Evolutionary conservation across 352 stramenopile species (phyloP), one percentile per base, ranked within the genome.

Genomic region (Phytopythium ostracodes): DNA sequence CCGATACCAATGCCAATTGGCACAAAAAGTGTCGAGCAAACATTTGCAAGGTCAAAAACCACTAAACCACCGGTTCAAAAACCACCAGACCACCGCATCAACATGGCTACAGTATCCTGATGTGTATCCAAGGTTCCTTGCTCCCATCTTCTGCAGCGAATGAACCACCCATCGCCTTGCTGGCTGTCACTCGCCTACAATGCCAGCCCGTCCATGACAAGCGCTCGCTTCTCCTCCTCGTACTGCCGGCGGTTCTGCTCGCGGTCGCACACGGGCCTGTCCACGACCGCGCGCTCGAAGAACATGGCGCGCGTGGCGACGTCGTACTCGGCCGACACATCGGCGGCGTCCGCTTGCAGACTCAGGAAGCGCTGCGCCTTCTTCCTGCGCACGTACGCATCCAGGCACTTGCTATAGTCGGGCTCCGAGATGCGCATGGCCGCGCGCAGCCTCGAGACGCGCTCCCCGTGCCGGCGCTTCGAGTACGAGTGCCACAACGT

Each of bases 301-400:
- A 70, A 71, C 20, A 82, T 51, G 0, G 67, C 60, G 49, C 79
- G 68, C n/a, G 71, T 82, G 43, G 67, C 62, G 22, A 64, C 64
- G 24, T 74, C 25, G 52, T 84, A 91, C 18, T 71, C 63, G 4
- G 62, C 56, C 54, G 62, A 74, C 24, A 85, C 63, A 17, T 73
- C 52, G 9, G 65, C 53, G 9, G 75, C 78, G 22, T 90, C 73
- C 33, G 64, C 59, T 60, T 90, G 81, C 31, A 90, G 31, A n/a
- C 77, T 64, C 42, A 84, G 59, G 20, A 87, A 67, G 29, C 64
- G 52, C 38, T 64, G 62, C 10, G 59, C 9, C 18, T 49, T 61
- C 49, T 87, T 90, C 52, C 64, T 71, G 4, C 68, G 81, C 7
- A 78, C 80, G 60, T 88, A 90, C 6, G 67, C 75, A 57, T 88